Evolutionary conservation across 495 filamentous ascomycete genomes (phyloP).

Genomic region (Lophiostoma macrostomum): DNA sequence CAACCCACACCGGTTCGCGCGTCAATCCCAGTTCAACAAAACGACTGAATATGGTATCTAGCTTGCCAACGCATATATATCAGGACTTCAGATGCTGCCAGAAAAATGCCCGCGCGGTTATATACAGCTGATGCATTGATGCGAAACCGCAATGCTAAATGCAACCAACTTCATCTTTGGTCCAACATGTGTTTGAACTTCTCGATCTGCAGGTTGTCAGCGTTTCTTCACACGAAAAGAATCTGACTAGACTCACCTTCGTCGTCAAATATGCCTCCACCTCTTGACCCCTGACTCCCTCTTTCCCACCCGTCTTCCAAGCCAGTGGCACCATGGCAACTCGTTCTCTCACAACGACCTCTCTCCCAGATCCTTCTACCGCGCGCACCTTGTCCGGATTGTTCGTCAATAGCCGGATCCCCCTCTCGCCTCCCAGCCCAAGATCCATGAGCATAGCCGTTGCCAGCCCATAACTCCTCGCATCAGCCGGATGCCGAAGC

Average conservation of each 20-base stretch:
- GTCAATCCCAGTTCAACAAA: too few species aligned
- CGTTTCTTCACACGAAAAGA: background rate
- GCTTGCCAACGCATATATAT: background rate
- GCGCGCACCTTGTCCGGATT: conserved; percentile 96
- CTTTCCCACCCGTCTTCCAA: conserved; percentile 77
- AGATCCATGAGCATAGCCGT: conserved; percentile 92
- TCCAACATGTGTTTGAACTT: conserved; percentile 46
- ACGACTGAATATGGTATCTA: conserved; percentile 4
- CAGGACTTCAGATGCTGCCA: background rate
- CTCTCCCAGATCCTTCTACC: conserved; percentile 84
- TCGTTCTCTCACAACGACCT: conserved; percentile 82
- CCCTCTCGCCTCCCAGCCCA: conserved; percentile 61
- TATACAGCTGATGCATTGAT: background rate
- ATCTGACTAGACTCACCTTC: conserved; percentile 61
- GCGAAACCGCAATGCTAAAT: background rate
- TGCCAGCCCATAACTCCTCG: conserved; percentile 87
- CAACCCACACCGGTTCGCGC: too few species aligned
- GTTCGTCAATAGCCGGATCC: conserved; percentile 88
- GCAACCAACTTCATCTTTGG: background rate
- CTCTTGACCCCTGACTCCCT: conserved; percentile 80
- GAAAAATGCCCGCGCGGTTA: background rate
- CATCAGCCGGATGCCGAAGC: conserved; percentile 89
- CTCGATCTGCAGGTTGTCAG: conserved; percentile 38
- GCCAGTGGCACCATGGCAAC: conserved; percentile 95
- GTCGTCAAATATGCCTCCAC: conserved; percentile 90